Evolutionary conservation across 257 asterid species (phyloP).

Genomic region (Nicotiana attenuata): DNA sequence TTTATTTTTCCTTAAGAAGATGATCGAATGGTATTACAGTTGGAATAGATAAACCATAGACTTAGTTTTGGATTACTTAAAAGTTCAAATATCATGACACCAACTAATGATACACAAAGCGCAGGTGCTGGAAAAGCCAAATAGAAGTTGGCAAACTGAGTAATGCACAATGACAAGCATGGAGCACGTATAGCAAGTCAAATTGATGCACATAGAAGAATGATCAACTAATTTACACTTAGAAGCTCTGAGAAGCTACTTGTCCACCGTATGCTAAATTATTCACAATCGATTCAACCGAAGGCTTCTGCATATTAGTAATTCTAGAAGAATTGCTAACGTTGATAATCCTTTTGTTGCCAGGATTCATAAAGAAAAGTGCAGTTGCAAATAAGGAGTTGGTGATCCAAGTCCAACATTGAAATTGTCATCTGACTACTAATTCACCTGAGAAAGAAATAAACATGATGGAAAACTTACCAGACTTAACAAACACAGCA

Average conservation of each 20-base stretch:
- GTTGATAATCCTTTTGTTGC: too few relatives aligned
- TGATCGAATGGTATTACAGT: background rate
- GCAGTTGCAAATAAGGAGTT: too few relatives aligned
- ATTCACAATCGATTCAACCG: conserved; percentile 61
- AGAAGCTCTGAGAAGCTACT: conserved; percentile 32
- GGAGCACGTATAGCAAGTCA: background rate
- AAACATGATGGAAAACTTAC: too few relatives aligned
- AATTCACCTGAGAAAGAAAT: too few relatives aligned
- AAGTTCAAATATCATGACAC: background rate
- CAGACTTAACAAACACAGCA: too few relatives aligned
- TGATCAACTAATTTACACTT: conserved; percentile 1
- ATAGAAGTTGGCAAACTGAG: background rate
- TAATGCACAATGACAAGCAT: background rate
- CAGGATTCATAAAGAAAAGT: too few relatives aligned
- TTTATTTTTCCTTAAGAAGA: background rate
- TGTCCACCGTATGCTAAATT: conserved; percentile 65
- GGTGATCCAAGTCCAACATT: too few relatives aligned
- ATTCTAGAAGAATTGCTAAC: too few relatives aligned
- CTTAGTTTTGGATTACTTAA: background rate
- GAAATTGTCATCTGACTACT: too few relatives aligned
- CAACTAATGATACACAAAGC: background rate
- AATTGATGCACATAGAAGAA: background rate
- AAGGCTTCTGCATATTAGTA: conserved; percentile 23
- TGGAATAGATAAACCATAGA: background rate
- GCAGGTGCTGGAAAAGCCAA: background rate